Evolutionary conservation across 1,139 yeast genomes (phyloP).

Genomic region (Yamadazyma songkhlaensis): DNA sequence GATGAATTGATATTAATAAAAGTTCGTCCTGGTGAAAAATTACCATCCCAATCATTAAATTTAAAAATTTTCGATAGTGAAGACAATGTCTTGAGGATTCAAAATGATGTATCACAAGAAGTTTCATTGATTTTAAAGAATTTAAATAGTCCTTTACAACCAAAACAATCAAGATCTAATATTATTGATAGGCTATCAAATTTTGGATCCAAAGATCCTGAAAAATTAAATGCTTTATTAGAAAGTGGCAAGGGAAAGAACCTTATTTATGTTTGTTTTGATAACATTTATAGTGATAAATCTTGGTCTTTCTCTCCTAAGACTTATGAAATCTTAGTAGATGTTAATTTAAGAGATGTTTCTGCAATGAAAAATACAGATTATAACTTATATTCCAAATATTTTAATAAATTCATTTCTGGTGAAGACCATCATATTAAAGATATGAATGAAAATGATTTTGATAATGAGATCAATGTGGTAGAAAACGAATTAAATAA

Average conservation of each 20-base stretch:
- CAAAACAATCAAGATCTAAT: conserved; percentile 8
- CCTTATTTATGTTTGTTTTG: conserved; percentile 40
- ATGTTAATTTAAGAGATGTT: conserved; percentile 35
- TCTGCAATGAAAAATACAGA: conserved; percentile 32
- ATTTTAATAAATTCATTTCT: conserved; percentile 24
- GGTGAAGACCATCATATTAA: conserved; percentile 11
- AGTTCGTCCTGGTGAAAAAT: conserved; percentile 27
- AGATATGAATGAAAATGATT: conserved; percentile 29
- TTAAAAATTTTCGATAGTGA: conserved; percentile 38
- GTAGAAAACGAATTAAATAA: conserved; percentile 31
- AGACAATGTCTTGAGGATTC: conserved; percentile 31
- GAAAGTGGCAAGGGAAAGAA: conserved; percentile 26
- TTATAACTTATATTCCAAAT: conserved; percentile 35
- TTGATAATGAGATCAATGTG: conserved; percentile 27
- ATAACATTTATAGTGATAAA: conserved; percentile 40
- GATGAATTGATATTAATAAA: conserved; percentile 38
- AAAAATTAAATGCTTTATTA: conserved; percentile 17
- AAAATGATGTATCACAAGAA: conserved; percentile 28
- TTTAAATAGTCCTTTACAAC: conserved; percentile 23
- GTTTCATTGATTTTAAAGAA: conserved; percentile 36
- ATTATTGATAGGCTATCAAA: conserved; percentile 11
- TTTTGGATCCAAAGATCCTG: conserved; percentile 9
- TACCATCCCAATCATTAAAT: conserved; percentile 35
- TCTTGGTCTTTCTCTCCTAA: conserved; percentile 43
- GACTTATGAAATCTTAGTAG: conserved; percentile 30